phyloP scores from a whole-genome alignment of 2,329 filamentous ascomycete genomes.

The Pseudofabraea citricarpa region DNA sequence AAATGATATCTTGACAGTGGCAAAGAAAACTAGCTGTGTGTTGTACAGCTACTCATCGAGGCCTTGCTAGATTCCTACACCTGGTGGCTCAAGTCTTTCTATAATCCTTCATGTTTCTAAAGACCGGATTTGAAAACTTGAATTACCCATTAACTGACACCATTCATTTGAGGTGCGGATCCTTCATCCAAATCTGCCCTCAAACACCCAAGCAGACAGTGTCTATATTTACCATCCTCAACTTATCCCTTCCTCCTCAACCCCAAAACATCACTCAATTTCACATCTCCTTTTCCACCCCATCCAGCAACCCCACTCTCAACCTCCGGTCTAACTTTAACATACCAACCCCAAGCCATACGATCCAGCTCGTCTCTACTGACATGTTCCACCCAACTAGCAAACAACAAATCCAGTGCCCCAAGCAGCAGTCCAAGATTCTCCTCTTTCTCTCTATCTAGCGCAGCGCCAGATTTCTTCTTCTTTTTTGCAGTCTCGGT shows the following conservation, averaged over 20 bases:
- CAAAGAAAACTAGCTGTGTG: too few species aligned
- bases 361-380: constrained; percentile 63
- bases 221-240: too few species aligned
- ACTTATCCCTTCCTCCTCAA: constrained; percentile 41
- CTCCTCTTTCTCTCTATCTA: constrained; percentile 58
- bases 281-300: constrained; percentile 74
- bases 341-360: constrained; percentile 79
- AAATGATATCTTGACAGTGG: too few species aligned
- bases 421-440: constrained; percentile 67
- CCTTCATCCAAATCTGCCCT: too few species aligned
- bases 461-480: constrained; percentile 46
- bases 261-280: constrained; percentile 60
- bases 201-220: too few species aligned
- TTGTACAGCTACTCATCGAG: too few species aligned
- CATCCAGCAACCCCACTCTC: constrained; percentile 71
- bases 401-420: constrained; percentile 65
- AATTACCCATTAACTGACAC: too few species aligned
- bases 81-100: too few species aligned
- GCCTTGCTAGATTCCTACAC: too few species aligned
- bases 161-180: too few species aligned
- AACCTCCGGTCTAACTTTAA: constrained; percentile 70
- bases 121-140: too few species aligned
- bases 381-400: constrained; percentile 68
- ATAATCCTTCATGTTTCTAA: too few species aligned
- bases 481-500: constrained; percentile 30